Base-by-base conservation (phyloP, 2,329 filamentous ascomycete species). In the Dothideomycetidae sp. region DNA sequence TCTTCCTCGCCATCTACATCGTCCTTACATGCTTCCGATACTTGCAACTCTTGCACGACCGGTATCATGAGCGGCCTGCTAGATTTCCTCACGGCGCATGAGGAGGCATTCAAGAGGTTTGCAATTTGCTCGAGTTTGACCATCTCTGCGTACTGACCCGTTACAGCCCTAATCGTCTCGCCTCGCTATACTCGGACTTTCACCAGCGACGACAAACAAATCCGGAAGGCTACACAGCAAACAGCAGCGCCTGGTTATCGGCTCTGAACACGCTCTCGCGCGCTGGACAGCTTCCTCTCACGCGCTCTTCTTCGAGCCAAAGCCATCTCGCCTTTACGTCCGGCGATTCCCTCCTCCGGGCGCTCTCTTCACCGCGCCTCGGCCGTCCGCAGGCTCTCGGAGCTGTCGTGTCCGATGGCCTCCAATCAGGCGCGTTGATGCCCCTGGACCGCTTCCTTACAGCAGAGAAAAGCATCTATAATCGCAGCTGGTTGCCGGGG, bases 111-210 rank as follows among this genome's bases (percentile, higher is more conserved):
- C 43, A 57, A 58, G 49, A 64, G 59, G 63, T 65, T 52, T 46
- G 50, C 41, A 33, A 46, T 41, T 42, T n/a, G n/a, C n/a, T n/a
- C n/a, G n/a, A n/a, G n/a, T n/a, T 10, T 33, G 11, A 33, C 31
- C 5, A 12, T 17, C n/a, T 17, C 17, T 14, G 5, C 10, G 26
- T 13, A 17, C 5, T 11, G 3, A 15, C 12, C 5, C 31, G 10
- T 34, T n/a, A 17, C 44, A 58, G 55, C 46, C 84, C 78, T 61
- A 71, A 77, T 45, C 81, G 85, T 34, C 68, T 93, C 10, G 77
- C 82, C 10, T 86, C 84, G 4, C 74, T 93, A 31, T 93, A 92
- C 61, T 86, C 84, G 33, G 85, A 93, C 56, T 93, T 93, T 53
- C 67, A 74, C 26, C 60, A 73, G 4, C 83, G 88, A 48, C 70